Percentiles rank a stretch among this genome's conserved stretches.
These are phyloP conservation scores for Ogataea pilisensis DNA, from an alignment of 805 yeast genomes.

Conservation along the genomic window DNA sequence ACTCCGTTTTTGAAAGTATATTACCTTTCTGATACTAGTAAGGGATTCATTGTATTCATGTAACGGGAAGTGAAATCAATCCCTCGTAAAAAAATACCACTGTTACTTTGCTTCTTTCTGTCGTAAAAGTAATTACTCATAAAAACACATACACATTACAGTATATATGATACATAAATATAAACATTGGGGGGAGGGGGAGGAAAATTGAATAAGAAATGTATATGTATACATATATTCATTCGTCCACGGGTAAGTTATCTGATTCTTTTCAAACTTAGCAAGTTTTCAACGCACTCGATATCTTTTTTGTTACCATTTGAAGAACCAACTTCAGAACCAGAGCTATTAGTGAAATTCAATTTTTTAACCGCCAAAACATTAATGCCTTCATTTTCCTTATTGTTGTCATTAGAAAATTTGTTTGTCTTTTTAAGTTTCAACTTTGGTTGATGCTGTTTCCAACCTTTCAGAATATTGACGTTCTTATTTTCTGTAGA, in stretches of 20 bases:
- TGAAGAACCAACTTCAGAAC: background rate
- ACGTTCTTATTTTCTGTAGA: too few species aligned
- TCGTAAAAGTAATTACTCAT: background rate
- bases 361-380: constrained; percentile 1
- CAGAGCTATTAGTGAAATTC: background rate
- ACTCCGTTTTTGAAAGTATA: too few species aligned
- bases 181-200: too few species aligned
- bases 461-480: background rate
- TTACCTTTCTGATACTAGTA: too few species aligned
- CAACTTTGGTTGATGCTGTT: background rate
- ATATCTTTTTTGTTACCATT: constrained; percentile 10
- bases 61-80: too few species aligned
- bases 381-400: constrained; percentile 1
- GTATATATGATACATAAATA: background rate
- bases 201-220: too few species aligned
- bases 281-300: constrained; percentile 38
- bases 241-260: background rate
- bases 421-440: background rate
- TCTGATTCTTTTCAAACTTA: constrained; percentile 30
- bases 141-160: background rate
- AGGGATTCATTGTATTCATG: too few species aligned
- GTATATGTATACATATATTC: background rate
- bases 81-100: too few species aligned
- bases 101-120: too few species aligned
- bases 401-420: constrained; percentile 1